Evolutionary conservation across 306 rosid genomes (phyloP).

Genomic region (Ammopiptanthus mongolicus): DNA sequence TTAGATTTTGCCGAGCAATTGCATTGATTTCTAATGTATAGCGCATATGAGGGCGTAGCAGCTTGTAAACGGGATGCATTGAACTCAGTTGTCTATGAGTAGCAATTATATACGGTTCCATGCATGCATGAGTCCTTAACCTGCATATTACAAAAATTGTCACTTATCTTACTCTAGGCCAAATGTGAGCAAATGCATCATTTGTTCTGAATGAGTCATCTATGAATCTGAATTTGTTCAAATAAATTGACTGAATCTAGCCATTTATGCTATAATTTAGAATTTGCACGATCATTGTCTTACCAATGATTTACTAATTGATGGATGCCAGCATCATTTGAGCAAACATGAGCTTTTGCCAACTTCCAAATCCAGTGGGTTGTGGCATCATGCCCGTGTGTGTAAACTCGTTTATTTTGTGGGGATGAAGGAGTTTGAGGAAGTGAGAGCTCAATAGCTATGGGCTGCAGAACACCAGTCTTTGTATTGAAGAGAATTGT

Average conservation of each 20-base stretch:
- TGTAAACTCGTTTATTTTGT: conserved; percentile 47
- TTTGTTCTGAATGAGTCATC: background rate
- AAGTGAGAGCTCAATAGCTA: conserved; percentile 86
- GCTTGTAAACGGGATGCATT: conserved; percentile 88
- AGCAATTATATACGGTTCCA: conserved; percentile 93
- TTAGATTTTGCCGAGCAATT: conserved; percentile 75
- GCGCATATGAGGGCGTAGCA: conserved; percentile 94
- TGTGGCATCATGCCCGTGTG: conserved; percentile 85
- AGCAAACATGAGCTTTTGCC: conserved; percentile 96
- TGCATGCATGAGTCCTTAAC: conserved; percentile 94
- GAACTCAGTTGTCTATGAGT: conserved; percentile 87
- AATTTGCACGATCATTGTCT: conserved; percentile 3
- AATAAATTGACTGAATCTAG: background rate
- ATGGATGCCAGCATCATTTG: conserved; percentile 84
- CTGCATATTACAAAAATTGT: conserved; percentile 40
- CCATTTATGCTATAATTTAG: background rate
- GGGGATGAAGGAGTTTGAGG: conserved; percentile 55
- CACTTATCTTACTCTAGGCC: conserved; percentile 5
- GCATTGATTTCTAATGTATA: conserved; percentile 91
- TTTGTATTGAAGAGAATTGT: conserved; percentile 56
- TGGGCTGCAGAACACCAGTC: conserved; percentile 51
- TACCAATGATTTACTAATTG: conserved; percentile 98
- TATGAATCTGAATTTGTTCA: background rate
- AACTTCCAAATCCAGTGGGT: conserved; percentile 89
- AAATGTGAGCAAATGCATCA: conserved; percentile 2